Evolutionary conservation across 1,284 basidiomycete genomes (phyloP), one percentile per base, ranked within the genome.

Genomic region (Cryptococcus maquisensis): DNA sequence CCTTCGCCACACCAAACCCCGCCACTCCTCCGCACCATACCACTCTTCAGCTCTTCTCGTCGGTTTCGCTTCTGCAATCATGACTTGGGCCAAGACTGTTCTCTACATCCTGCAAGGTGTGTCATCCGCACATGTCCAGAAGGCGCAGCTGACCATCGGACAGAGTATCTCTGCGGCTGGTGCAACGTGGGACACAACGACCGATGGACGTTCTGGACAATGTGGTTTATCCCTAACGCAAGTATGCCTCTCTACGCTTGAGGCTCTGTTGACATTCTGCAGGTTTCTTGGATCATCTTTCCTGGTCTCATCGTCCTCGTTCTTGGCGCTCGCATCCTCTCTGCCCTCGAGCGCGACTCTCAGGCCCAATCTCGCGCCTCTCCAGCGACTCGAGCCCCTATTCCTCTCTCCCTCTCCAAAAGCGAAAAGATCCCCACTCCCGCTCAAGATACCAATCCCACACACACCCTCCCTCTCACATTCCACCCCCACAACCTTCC

Each of bases 41-140:
- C 66, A 68, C 47, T 63, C 63, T 2, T 62, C 65, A 10, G 69
- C 67, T 2, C 81, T 88, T 0, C 65, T 95, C 38, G 69, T 93
- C 47, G 93, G 89, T 0, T 86, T 94, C 65, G 78, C 82, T 12
- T 80, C 83, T 0, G 84, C 81, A 1, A 71, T 81, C 12, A 86
- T 92, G 85, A 95, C 91, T 0, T 76, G 90, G 24, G 83, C 84
- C 56, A 94, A 94, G 79, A 95, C 91, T 1, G 72, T 84, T 4
- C 80, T 94, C n/a, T 95, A 93, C 74, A 84, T 83, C 80, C 69
- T 80, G 7, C 85, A 89, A 68, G 88, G 91, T 72, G 85, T 47
- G 61, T 23, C 7, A 7, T 4, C 6, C 3, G 3, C 16, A 15
- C 16, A 15, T 40, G n/a, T 16, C 9, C n/a, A n/a, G 8, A n/a